Conservation (phyloP, 441 rosid genomes). For the Bocquillonia castaneifolia region DNA sequence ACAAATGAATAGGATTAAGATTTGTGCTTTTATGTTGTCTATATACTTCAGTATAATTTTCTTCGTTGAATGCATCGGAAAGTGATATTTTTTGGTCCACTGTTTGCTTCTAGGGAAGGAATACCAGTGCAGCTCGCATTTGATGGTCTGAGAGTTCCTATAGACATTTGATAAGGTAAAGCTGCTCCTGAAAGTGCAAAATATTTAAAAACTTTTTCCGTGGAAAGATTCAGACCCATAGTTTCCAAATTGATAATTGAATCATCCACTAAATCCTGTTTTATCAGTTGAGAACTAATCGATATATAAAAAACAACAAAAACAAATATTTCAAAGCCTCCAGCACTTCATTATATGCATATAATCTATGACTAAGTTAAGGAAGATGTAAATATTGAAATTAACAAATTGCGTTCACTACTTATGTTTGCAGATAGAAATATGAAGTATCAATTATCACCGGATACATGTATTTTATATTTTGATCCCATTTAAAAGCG, state of each 20-base stretch:
- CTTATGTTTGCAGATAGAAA: slow-evolving; percentile 4
- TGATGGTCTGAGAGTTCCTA: slow-evolving; percentile 80
- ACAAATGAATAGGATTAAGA: background rate
- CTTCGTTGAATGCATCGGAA: background rate
- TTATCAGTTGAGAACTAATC: background rate
- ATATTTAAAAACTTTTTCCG: too few relatives aligned
- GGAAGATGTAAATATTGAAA: background rate
- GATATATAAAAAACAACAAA: background rate
- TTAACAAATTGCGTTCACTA: background rate
- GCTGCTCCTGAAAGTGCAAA: too few relatives aligned
- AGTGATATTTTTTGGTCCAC: background rate
- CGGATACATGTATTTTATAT: background rate
- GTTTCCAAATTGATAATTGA: background rate
- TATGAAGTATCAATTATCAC: background rate
- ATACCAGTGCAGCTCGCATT: slow-evolving; percentile 76
- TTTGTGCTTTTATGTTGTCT: background rate
- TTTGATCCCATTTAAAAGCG: background rate
- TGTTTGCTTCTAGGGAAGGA: slow-evolving; percentile 66
- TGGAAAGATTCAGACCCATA: too few relatives aligned
- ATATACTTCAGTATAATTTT: background rate
- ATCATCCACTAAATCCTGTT: background rate
- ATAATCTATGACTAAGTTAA: background rate
- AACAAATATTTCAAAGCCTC: too few relatives aligned
- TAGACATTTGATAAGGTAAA: slow-evolving; percentile 50
- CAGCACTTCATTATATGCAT: too few relatives aligned